A percentile compares a stretch with the other conserved stretches of the same genome.
phyloP scores from a whole-genome alignment of 352 stramenopile species.

The Globisporangium alternatum region DNA sequence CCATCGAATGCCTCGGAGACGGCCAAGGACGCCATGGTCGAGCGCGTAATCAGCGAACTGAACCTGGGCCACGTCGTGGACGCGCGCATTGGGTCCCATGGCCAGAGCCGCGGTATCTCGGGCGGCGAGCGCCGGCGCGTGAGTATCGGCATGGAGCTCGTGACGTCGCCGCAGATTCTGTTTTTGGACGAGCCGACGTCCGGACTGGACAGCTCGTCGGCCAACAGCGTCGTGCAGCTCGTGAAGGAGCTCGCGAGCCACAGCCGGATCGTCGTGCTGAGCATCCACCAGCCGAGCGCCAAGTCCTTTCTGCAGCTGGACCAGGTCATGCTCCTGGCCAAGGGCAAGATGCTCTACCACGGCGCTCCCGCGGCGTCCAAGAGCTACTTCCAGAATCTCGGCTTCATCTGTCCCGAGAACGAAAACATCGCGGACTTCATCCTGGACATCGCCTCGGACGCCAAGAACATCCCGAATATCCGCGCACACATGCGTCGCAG shows the following conservation, averaged over 20 bases:
- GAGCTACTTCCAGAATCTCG: constrained; percentile 57
- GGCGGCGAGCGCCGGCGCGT: constrained; percentile 92
- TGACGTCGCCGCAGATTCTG: constrained; percentile 84
- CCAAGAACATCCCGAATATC: constrained; percentile 59
- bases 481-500: constrained; percentile 44
- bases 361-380: constrained; percentile 46
- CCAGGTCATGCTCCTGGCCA: constrained; percentile 87
- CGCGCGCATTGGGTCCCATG: constrained; percentile 47
- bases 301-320: constrained; percentile 91
- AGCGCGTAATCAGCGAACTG: constrained; percentile 66
- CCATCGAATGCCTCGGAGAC: constrained; percentile 40
- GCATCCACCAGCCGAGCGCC: constrained; percentile 89
- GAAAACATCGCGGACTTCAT: constrained; percentile 86
- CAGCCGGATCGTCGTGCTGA: constrained; percentile 79
- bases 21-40: constrained; percentile 66
- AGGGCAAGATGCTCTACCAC: constrained; percentile 70
- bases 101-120: constrained; percentile 83
- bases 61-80: constrained; percentile 68
- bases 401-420: constrained; percentile 66
- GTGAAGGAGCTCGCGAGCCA: constrained; percentile 82
- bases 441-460: constrained; percentile 66
- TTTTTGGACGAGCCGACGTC: constrained; percentile 92
- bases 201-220: constrained; percentile 89
- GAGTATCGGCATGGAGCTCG: constrained; percentile 93
- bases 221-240: constrained; percentile 89